Evolutionary conservation across 106 monocot species (phyloP).

Genomic region (Cymbidium sinense): DNA sequence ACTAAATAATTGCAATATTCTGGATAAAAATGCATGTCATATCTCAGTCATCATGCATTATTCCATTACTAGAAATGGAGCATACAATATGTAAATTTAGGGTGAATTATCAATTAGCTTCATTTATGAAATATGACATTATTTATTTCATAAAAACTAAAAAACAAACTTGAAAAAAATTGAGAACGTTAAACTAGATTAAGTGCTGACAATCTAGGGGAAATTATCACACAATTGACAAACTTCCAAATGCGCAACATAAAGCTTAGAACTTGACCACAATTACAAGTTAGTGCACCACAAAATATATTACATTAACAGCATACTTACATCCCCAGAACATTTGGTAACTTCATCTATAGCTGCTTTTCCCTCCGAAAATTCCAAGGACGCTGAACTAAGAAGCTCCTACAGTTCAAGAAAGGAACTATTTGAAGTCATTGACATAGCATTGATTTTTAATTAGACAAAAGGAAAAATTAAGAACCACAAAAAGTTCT

Average conservation of each 20-base stretch:
- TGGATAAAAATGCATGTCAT: no score
- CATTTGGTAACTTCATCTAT: slow-evolving; percentile 79
- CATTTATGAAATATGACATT: neutral
- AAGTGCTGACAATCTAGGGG: neutral
- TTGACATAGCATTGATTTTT: neutral
- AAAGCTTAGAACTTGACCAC: neutral
- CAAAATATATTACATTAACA: neutral
- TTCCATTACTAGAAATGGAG: neutral
- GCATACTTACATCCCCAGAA: slow-evolving; percentile 79
- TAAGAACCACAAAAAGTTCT: neutral
- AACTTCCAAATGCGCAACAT: neutral
- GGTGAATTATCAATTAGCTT: neutral
- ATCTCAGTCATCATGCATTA: neutral
- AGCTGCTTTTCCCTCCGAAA: slow-evolving; percentile 56
- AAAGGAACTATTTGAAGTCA: neutral
- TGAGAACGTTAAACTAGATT: neutral
- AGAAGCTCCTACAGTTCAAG: slow-evolving; percentile 69
- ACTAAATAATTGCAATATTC: no score
- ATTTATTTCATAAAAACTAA: neutral
- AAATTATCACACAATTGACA: neutral
- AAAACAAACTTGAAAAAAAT: neutral
- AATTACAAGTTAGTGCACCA: neutral
- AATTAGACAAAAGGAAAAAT: neutral
- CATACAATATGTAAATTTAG: neutral
- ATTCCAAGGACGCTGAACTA: slow-evolving; percentile 52